Evolutionary conservation across 306 rosid genomes (phyloP).

Genomic region (Luffa acutangula): DNA sequence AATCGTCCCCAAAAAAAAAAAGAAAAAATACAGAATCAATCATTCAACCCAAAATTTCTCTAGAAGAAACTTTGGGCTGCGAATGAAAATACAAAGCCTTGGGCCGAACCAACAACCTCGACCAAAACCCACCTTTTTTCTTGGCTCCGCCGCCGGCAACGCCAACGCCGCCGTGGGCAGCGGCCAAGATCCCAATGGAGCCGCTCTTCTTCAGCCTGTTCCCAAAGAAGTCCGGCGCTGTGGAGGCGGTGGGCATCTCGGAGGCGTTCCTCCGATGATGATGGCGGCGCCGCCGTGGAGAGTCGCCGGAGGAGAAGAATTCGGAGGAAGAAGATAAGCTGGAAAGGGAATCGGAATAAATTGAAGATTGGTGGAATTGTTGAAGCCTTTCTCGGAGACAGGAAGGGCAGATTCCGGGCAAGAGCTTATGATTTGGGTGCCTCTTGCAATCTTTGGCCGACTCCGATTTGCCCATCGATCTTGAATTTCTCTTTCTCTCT

Average conservation of each 20-base stretch:
- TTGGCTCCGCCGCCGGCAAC: not conserved
- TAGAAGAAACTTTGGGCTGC: not conserved
- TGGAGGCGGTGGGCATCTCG: not conserved
- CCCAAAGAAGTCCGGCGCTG: not conserved
- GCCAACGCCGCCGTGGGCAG: not conserved
- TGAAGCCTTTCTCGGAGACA: conserved; percentile 1
- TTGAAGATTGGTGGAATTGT: not conserved
- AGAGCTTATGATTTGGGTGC: not conserved
- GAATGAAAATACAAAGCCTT: not conserved
- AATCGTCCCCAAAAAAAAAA: not conserved
- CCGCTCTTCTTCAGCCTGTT: not conserved
- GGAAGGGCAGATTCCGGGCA: not conserved
- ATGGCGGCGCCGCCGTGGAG: not conserved
- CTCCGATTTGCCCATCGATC: not conserved
- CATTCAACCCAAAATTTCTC: not conserved
- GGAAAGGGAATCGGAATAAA: not conserved
- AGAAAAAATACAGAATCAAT: not conserved
- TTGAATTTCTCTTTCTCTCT: not conserved
- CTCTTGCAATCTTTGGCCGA: not conserved
- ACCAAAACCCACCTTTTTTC: conserved; percentile 7
- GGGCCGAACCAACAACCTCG: not conserved
- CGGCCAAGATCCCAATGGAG: not conserved
- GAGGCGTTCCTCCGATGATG: not conserved
- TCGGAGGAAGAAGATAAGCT: not conserved
- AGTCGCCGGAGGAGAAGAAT: not conserved